phyloP scores from a whole-genome alignment of 2,329 filamentous ascomycete species.

The Claviceps sp. region DNA sequence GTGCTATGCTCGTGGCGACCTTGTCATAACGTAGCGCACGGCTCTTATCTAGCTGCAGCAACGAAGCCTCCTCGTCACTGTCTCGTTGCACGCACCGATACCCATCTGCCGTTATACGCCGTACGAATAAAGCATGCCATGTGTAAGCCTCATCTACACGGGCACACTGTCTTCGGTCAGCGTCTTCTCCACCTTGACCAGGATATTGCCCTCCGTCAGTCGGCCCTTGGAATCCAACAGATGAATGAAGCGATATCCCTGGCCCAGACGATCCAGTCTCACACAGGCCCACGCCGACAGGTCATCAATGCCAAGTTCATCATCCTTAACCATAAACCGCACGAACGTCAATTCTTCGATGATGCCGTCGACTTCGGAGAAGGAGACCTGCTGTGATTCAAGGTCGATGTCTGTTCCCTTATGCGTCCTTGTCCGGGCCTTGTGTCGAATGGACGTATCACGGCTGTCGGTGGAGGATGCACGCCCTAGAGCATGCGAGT shows the following conservation, averaged over 20 bases:
- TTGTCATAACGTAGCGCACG: too few species aligned
- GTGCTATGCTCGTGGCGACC: too few species aligned
- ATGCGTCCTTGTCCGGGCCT: slow-evolving; percentile 44
- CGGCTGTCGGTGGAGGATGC: slow-evolving; percentile 24
- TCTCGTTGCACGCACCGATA: neutral
- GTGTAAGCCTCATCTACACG: neutral
- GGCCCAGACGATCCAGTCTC: slow-evolving; percentile 63
- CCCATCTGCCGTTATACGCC: too few species aligned
- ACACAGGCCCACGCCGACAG: slow-evolving; percentile 83
- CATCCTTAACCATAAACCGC: slow-evolving; percentile 76
- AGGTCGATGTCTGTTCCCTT: slow-evolving; percentile 52
- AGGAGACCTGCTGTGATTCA: slow-evolving; percentile 40
- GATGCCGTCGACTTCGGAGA: slow-evolving; percentile 40
- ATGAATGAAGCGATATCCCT: slow-evolving; percentile 66
- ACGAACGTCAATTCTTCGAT: slow-evolving; percentile 61
- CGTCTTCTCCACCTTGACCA: slow-evolving; percentile 61
- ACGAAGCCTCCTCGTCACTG: too few species aligned
- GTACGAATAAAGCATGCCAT: too few species aligned
- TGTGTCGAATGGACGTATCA: slow-evolving; percentile 33
- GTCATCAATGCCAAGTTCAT: slow-evolving; percentile 65
- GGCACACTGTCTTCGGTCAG: slow-evolving; percentile 12
- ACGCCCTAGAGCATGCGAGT: slow-evolving; percentile 25
- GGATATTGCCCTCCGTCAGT: slow-evolving; percentile 51
- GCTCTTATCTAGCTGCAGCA: too few species aligned
- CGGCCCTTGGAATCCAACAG: slow-evolving; percentile 57